Conservation (phyloP, 768 basidiomycete species). For the Mycena capillaripes region DNA sequence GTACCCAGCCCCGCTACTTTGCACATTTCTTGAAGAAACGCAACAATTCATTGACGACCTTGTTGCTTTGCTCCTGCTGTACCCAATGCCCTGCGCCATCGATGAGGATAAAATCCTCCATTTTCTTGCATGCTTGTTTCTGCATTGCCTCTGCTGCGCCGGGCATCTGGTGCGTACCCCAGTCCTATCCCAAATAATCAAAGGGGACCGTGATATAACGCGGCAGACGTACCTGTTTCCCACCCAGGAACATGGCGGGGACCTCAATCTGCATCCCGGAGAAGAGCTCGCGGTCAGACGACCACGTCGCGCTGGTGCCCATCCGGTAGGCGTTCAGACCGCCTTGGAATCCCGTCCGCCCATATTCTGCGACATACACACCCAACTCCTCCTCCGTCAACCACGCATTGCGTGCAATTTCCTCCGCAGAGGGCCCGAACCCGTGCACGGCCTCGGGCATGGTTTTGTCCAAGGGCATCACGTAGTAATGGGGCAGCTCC, state of each 20-base stretch:
- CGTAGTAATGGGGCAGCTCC: constrained; percentile 69
- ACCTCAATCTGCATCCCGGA: constrained; percentile 60
- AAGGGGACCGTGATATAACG: too few species aligned
- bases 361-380: constrained; percentile 65
- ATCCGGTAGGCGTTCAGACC: constrained; percentile 71
- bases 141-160: constrained; percentile 47
- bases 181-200: constrained; percentile 50
- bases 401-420: constrained; percentile 55
- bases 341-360: constrained; percentile 73
- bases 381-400: constrained; percentile 61
- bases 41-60: constrained; percentile 28
- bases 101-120: constrained; percentile 36
- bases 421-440: constrained; percentile 48
- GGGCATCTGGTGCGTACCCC: constrained; percentile 72
- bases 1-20: not conserved
- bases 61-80: constrained; percentile 31
- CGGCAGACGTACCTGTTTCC: constrained; percentile 44
- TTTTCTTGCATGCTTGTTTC: constrained; percentile 19
- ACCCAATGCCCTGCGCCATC: constrained; percentile 37
- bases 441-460: constrained; percentile 65
- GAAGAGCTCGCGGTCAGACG: constrained; percentile 60
- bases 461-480: constrained; percentile 67
- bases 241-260: constrained; percentile 71
- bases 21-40: constrained; percentile 22
- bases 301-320: constrained; percentile 50